Conservation (phyloP, 78 protist genomes). For the Guillardia theta region DNA sequence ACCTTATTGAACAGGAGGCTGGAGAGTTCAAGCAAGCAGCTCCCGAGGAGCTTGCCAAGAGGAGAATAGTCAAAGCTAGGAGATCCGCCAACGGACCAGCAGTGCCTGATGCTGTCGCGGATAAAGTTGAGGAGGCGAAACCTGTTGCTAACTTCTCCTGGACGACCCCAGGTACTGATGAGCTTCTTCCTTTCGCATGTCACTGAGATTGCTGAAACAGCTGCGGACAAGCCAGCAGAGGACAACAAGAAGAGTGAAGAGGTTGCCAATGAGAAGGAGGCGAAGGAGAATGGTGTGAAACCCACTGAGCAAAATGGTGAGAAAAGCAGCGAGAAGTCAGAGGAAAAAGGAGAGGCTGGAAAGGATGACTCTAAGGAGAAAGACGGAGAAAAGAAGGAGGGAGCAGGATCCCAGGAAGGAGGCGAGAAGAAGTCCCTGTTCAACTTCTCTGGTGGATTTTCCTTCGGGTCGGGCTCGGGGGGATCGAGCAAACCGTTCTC, state of each 20-base stretch:
- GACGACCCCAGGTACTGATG: neutral
- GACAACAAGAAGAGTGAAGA: neutral
- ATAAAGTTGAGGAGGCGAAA: neutral
- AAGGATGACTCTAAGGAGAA: neutral
- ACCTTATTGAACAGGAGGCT: neutral
- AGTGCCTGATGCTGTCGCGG: neutral
- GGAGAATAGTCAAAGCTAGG: constrained; percentile 4
- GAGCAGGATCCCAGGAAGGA: too few relatives aligned
- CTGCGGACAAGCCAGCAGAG: neutral
- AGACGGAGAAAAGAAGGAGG: neutral
- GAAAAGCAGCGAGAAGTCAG: neutral
- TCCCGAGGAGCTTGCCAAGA: neutral
- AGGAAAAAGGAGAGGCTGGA: neutral
- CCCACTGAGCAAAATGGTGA: neutral
- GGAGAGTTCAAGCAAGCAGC: neutral
- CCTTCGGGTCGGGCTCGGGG: neutral
- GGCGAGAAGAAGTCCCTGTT: neutral
- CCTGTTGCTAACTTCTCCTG: constrained; percentile 10
- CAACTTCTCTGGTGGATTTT: neutral
- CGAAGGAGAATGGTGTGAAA: neutral
- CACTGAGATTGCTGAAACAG: too few relatives aligned
- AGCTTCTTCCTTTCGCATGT: too few relatives aligned
- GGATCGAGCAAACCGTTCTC: too few relatives aligned
- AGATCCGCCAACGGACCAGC: neutral
- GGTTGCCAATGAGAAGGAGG: neutral